Conservation (phyloP, 208 protist species). For the Wallacemonas rigidus region DNA sequence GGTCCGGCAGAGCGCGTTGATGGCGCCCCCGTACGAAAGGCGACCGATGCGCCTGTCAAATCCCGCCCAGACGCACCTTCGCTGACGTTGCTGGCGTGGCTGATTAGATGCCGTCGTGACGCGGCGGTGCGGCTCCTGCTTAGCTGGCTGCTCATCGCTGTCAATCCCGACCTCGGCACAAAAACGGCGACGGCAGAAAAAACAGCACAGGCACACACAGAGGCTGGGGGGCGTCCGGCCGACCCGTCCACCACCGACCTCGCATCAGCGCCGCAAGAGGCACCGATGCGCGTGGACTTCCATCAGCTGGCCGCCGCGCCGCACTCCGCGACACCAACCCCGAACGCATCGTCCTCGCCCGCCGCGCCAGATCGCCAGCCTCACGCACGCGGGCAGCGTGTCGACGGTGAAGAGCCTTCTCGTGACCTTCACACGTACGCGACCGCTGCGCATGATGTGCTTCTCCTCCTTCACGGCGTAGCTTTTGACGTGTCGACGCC, state of each 20-base stretch:
- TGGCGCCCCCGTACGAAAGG: not conserved
- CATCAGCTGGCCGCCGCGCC: not conserved
- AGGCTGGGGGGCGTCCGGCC: too few species aligned
- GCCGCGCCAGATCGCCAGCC: not conserved
- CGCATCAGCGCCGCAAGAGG: too few species aligned
- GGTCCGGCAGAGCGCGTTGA: too few species aligned
- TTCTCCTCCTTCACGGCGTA: not conserved
- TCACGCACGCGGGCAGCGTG: not conserved
- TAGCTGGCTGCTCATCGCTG: not conserved
- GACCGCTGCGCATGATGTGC: not conserved
- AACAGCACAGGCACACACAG: too few species aligned
- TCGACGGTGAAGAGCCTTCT: too few species aligned
- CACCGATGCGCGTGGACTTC: constrained; percentile 1
- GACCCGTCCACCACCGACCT: too few species aligned
- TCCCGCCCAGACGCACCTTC: not conserved
- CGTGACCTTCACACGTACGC: not conserved
- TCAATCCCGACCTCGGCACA: not conserved
- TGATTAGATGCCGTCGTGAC: not conserved
- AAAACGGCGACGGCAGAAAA: too few species aligned
- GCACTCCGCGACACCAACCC: not conserved
- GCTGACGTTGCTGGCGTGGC: constrained; percentile 6
- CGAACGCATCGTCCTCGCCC: not conserved
- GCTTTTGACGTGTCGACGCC: not conserved
- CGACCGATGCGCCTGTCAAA: not conserved
- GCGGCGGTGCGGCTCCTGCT: not conserved